A percentile compares a stretch with the other conserved stretches of the same genome.
These are phyloP conservation scores for Erysimum cheiri DNA, from an alignment of 441 rosid species.

Conservation along the genomic window DNA sequence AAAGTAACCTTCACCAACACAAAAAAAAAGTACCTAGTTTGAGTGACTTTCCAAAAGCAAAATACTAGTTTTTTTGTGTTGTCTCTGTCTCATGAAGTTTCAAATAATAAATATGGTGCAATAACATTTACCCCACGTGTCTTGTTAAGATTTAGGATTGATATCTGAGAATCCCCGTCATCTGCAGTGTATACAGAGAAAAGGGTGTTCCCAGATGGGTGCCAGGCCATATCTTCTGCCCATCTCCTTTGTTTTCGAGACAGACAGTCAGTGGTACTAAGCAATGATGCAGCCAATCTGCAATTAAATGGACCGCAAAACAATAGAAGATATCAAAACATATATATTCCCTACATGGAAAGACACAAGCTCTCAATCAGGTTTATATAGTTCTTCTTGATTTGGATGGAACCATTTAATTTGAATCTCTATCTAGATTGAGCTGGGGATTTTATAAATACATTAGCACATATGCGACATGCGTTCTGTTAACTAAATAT, in stretches of 20 bases:
- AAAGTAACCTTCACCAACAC: slow-evolving; percentile 56
- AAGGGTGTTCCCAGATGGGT: slow-evolving; percentile 76
- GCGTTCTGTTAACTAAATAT: background rate
- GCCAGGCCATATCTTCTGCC: slow-evolving; percentile 97
- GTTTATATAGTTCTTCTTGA: background rate
- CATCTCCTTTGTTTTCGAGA: slow-evolving; percentile 81
- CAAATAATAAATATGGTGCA: slow-evolving; percentile 10
- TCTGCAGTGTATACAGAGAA: slow-evolving; percentile 75
- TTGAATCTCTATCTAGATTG: background rate
- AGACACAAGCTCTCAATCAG: background rate
- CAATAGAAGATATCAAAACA: slow-evolving; percentile 21
- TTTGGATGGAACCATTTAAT: background rate
- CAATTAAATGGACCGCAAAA: slow-evolving; percentile 26
- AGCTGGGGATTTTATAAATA: background rate
- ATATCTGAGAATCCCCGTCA: slow-evolving; percentile 84
- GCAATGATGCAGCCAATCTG: slow-evolving; percentile 81
- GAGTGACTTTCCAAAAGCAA: background rate
- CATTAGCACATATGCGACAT: background rate
- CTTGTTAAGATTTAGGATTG: slow-evolving; percentile 70
- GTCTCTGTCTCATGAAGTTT: background rate
- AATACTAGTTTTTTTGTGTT: background rate
- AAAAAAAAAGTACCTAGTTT: slow-evolving; percentile 24
- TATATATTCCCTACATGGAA: slow-evolving; percentile 18
- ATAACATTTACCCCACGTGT: slow-evolving; percentile 62
- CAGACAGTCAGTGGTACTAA: slow-evolving; percentile 66